phyloP scores from a whole-genome alignment of 1,284 basidiomycete species.

The Cutaneotrichosporon mucoides region DNA sequence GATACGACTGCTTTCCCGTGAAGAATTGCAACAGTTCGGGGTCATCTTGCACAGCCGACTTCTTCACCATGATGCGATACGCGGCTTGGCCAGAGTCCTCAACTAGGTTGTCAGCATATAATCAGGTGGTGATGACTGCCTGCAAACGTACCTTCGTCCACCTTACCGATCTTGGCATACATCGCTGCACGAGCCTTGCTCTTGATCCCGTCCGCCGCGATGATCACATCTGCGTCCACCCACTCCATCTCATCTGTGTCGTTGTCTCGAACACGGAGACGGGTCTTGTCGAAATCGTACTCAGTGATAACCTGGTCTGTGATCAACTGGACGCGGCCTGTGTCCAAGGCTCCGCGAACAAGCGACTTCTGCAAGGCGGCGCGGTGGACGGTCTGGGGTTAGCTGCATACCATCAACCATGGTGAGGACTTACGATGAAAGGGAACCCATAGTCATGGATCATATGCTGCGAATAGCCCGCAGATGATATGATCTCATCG shows the following conservation, averaged over 20 bases:
- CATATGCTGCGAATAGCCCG: slow-evolving; percentile 35
- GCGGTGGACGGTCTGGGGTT: slow-evolving; percentile 36
- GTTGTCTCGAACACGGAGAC: slow-evolving; percentile 24
- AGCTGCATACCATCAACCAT: not conserved
- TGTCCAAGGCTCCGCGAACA: slow-evolving; percentile 27
- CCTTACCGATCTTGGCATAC: slow-evolving; percentile 31
- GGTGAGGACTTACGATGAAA: slow-evolving; percentile 22
- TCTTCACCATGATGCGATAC: slow-evolving; percentile 44
- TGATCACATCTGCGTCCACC: slow-evolving; percentile 41
- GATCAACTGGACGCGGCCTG: slow-evolving; percentile 32
- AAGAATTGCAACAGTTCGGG: slow-evolving; percentile 43
- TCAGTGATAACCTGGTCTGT: slow-evolving; percentile 33
- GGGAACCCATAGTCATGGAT: slow-evolving; percentile 35
- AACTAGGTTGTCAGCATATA: slow-evolving; percentile 16
- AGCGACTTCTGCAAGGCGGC: slow-evolving; percentile 40
- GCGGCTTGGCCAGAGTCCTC: slow-evolving; percentile 48
- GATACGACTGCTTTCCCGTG: slow-evolving; percentile 32
- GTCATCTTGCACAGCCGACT: slow-evolving; percentile 34
- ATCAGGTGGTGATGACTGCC: not conserved
- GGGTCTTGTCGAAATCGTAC: slow-evolving; percentile 35
- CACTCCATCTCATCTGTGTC: slow-evolving; percentile 26
- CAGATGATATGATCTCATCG: slow-evolving; percentile 32
- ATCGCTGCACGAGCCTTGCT: slow-evolving; percentile 34
- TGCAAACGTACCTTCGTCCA: slow-evolving; percentile 24
- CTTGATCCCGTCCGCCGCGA: slow-evolving; percentile 47